A percentile compares a stretch with the other conserved stretches of the same genome.
phyloP scores from a whole-genome alignment of 805 yeast species.

The Candida sonorensis region DNA sequence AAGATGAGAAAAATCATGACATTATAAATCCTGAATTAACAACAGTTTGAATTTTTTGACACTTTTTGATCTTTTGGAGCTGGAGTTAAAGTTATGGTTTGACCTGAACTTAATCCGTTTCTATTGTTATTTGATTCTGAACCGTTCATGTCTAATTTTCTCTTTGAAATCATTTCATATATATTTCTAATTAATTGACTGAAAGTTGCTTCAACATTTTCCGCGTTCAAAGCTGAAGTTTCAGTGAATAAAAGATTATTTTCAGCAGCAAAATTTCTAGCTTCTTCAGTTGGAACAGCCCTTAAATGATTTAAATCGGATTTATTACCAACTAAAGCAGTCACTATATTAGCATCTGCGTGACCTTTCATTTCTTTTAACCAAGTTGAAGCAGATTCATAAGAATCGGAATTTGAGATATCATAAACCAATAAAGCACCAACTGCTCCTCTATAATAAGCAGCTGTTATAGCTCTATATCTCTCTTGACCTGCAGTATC shows the following conservation, averaged over 20 bases:
- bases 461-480: conserved; percentile 95
- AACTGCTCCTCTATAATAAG: conserved; percentile 96
- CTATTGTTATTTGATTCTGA: conserved; percentile 30
- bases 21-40: conserved; percentile 31
- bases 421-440: conserved; percentile 96
- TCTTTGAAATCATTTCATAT: conserved; percentile 89
- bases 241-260: conserved; percentile 90
- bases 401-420: conserved; percentile 82
- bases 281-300: conserved; percentile 97
- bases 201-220: conserved; percentile 92
- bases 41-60: conserved; percentile 58
- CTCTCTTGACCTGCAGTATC: conserved; percentile 99
- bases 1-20: background rate
- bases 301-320: conserved; percentile 86
- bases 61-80: conserved; percentile 75
- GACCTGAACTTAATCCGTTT: conserved; percentile 63
- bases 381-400: conserved; percentile 84
- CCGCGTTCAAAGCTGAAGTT: conserved; percentile 90
- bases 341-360: conserved; percentile 92
- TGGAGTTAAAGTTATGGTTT: conserved; percentile 88
- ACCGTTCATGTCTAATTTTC: conserved; percentile 84
- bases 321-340: conserved; percentile 90
- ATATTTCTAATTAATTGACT: conserved; percentile 88
- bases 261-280: conserved; percentile 88
- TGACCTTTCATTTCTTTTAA: conserved; percentile 84